A percentile compares a stretch with the other conserved stretches of the same genome.
phyloP scores from a whole-genome alignment of 2,329 filamentous ascomycete species.

The Aspergillus brunneoviolaceus region DNA sequence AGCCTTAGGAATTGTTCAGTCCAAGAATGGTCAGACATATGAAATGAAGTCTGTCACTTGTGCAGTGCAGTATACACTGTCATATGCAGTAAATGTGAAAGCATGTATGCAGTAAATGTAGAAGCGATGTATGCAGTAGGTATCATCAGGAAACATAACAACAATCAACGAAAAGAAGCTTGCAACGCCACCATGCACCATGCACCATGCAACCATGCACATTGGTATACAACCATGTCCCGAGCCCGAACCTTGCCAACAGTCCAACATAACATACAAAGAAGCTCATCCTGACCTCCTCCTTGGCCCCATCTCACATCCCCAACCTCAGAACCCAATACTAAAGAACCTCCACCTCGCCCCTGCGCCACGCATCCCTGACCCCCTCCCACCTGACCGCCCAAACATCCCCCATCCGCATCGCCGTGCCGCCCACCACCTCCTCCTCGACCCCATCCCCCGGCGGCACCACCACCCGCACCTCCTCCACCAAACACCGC shows the following conservation, averaged over 20 bases:
- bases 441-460: constrained; percentile 31
- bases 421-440: constrained; percentile 37
- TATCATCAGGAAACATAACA: not conserved
- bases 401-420: constrained; percentile 62
- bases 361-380: constrained; percentile 50
- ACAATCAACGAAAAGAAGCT: not conserved
- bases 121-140: not conserved
- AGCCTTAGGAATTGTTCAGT: too few species aligned
- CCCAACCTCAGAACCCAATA: constrained; percentile 5
- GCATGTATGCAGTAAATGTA: not conserved
- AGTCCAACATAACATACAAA: too few species aligned
- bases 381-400: constrained; percentile 75
- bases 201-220: not conserved
- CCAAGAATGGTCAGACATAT: too few species aligned
- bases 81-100: not conserved
- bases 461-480: constrained; percentile 41
- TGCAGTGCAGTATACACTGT: too few species aligned
- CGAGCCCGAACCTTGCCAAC: not conserved
- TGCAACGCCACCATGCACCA: not conserved
- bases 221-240: not conserved
- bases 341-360: constrained; percentile 47
- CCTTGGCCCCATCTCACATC: not conserved
- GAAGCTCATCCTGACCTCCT: too few species aligned
- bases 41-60: too few species aligned
- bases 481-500: constrained; percentile 53